phyloP scores from a whole-genome alignment of 139 green algal genomes.

The Volvox africanus region DNA sequence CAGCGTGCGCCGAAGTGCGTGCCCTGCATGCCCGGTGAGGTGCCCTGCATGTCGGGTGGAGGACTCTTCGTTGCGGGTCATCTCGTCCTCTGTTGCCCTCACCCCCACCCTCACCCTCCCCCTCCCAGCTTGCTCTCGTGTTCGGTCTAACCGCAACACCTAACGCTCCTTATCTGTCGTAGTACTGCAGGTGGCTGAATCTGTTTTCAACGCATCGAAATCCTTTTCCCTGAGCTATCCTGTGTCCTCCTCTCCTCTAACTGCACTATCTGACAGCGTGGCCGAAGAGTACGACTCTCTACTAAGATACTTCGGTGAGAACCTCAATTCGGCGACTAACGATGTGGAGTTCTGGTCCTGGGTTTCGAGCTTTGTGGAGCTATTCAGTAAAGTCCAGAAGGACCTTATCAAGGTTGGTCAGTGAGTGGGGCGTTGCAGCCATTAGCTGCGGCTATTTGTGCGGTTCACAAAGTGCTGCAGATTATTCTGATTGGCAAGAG shows the following conservation, averaged over 20 bases:
- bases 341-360: conserved; percentile 62
- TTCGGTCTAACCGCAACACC: background rate
- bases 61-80: background rate
- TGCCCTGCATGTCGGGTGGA: background rate
- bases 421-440: background rate
- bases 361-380: conserved; percentile 52
- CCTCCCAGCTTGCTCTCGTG: background rate
- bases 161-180: background rate
- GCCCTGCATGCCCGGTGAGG: conserved; percentile 34
- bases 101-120: background rate
- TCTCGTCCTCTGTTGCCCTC: background rate
- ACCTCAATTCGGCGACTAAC: conserved; percentile 49
- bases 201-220: background rate
- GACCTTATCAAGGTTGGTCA: conserved; percentile 6
- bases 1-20: background rate
- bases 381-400: conserved; percentile 45
- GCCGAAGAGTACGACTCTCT: conserved; percentile 44
- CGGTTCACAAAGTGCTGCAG: too few relatives aligned
- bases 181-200: background rate
- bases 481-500: too few relatives aligned
- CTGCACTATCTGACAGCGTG: background rate
- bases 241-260: background rate
- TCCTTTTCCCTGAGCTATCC: background rate
- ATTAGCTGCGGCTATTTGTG: background rate
- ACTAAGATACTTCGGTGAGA: conserved; percentile 65